Percentiles rank a stretch among this genome's conserved stretches.
Conservation (phyloP, 495 filamentous ascomycete species). For the Astrothelium macrocarpum region DNA sequence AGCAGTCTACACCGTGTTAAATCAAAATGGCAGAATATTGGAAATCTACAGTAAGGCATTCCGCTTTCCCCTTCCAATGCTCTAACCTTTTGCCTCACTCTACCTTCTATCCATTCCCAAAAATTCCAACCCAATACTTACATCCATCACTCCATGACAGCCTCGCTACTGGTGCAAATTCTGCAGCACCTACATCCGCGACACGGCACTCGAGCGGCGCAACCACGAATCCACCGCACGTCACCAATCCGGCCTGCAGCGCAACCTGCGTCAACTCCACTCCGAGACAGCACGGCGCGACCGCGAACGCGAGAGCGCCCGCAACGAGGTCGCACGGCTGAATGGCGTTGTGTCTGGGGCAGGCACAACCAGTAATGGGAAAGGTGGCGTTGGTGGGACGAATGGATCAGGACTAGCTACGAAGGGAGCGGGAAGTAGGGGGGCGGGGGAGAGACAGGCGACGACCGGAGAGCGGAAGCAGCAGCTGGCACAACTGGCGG, state of each 20-base stretch:
- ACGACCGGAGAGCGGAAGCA: constrained; percentile 64
- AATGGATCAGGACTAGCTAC: constrained; percentile 5
- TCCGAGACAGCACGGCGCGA: constrained; percentile 66
- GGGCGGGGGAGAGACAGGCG: constrained; percentile 28
- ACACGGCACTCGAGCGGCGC: constrained; percentile 78
- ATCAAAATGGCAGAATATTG: constrained; percentile 85
- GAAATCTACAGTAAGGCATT: constrained; percentile 79
- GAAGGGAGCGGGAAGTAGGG: constrained; percentile 15
- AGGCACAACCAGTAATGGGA: constrained; percentile 13
- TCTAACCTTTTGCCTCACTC: background rate
- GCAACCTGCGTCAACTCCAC: constrained; percentile 81
- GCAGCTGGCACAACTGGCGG: constrained; percentile 78
- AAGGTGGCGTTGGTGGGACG: constrained; percentile 9
- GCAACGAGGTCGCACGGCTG: constrained; percentile 75
- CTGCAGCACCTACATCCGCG: constrained; percentile 82
- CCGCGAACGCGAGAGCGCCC: constrained; percentile 69
- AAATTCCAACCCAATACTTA: background rate
- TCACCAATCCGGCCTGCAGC: constrained; percentile 83
- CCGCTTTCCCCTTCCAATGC: no score
- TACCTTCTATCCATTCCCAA: background rate
- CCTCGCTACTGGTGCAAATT: constrained; percentile 97
- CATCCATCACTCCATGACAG: constrained; percentile 26
- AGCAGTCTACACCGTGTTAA: background rate
- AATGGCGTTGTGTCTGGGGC: constrained; percentile 57
- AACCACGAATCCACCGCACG: constrained; percentile 86